A percentile compares a stretch with the other conserved stretches of the same genome.
Evolutionary conservation across 768 basidiomycete species (phyloP).

Genomic region (Russula virescens): DNA sequence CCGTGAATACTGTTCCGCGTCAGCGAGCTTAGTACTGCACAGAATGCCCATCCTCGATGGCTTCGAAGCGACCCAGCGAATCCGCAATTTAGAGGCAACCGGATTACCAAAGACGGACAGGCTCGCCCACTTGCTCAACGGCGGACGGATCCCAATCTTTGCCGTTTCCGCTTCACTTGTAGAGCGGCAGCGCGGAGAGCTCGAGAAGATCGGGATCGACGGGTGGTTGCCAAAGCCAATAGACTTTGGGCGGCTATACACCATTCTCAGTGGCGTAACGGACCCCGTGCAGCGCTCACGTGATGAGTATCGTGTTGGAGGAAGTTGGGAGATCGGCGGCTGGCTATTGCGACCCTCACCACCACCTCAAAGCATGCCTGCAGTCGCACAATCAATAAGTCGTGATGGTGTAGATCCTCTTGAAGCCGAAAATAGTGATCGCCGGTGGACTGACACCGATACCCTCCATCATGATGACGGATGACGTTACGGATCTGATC

Average conservation of each 20-base stretch:
- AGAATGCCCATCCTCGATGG: conserved; percentile 83
- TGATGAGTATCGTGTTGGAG: conserved; percentile 48
- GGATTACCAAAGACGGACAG: conserved; percentile 27
- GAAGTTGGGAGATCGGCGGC: conserved; percentile 58
- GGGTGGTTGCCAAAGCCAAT: conserved; percentile 85
- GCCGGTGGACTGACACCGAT: no score
- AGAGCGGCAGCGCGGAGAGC: conserved; percentile 50
- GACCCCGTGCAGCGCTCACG: conserved; percentile 44
- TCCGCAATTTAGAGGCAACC: conserved; percentile 52
- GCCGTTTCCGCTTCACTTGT: conserved; percentile 73
- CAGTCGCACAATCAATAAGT: background rate
- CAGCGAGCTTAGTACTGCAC: background rate
- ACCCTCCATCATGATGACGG: no score
- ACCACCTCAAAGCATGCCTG: background rate
- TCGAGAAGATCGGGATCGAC: conserved; percentile 56
- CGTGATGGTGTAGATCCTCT: background rate
- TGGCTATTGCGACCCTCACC: conserved; percentile 41
- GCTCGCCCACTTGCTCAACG: conserved; percentile 47
- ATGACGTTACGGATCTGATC: no score
- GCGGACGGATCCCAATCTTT: conserved; percentile 64
- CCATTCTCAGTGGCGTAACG: conserved; percentile 53
- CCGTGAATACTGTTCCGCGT: background rate
- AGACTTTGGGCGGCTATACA: conserved; percentile 61
- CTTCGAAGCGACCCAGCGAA: conserved; percentile 59
- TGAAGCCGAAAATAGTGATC: background rate